Conservation (phyloP, 2,329 filamentous ascomycete species). For the Kalmusia sp. region DNA sequence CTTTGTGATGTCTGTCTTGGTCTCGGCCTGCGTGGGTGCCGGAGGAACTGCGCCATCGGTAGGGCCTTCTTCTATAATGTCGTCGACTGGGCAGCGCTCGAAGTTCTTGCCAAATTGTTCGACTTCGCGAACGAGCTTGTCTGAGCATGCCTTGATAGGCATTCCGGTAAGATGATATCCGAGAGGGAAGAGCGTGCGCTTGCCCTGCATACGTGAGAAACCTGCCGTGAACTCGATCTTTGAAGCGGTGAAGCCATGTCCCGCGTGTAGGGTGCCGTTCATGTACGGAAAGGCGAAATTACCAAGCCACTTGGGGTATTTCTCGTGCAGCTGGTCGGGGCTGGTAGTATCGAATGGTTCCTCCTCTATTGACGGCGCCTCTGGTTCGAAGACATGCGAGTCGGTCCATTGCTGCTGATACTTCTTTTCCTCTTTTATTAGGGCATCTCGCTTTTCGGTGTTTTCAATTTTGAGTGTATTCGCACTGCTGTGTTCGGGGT, state of each 20-base stretch:
- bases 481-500: slow-evolving; percentile 61
- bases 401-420: slow-evolving; percentile 88
- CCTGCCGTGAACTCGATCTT: slow-evolving; percentile 94
- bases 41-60: slow-evolving; percentile 55
- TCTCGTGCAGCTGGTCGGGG: slow-evolving; percentile 76
- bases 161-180: slow-evolving; percentile 97
- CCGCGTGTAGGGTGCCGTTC: slow-evolving; percentile 73
- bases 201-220: slow-evolving; percentile 89
- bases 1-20: slow-evolving; percentile 85
- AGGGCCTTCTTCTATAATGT: slow-evolving; percentile 54
- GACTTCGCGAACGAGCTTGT: slow-evolving; percentile 91
- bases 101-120: slow-evolving; percentile 89
- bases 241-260: slow-evolving; percentile 88
- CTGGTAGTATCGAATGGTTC: slow-evolving; percentile 77
- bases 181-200: slow-evolving; percentile 84
- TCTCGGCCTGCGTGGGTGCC: slow-evolving; percentile 67
- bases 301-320: slow-evolving; percentile 90
- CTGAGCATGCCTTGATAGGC: slow-evolving; percentile 91
- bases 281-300: slow-evolving; percentile 69
- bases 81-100: slow-evolving; percentile 66
- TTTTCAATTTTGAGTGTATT: slow-evolving; percentile 73
- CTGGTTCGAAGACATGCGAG: slow-evolving; percentile 78
- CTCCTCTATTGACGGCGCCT: slow-evolving; percentile 82
- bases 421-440: slow-evolving; percentile 86
- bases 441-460: slow-evolving; percentile 85